These are phyloP conservation scores for Ambrosiella xylebori DNA, from an alignment of 2,329 filamentous ascomycete genomes.

Conservation along the genomic window DNA sequence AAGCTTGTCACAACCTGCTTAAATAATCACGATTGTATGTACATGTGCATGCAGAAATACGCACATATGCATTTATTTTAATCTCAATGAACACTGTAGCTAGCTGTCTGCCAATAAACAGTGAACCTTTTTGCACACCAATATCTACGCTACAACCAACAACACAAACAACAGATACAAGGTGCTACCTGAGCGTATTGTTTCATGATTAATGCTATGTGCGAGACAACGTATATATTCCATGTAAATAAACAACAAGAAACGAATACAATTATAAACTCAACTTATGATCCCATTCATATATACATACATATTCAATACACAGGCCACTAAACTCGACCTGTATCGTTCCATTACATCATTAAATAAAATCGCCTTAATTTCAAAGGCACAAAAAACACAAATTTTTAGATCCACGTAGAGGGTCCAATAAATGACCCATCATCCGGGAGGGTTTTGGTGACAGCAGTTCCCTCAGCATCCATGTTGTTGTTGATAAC, in stretches of 20 bases:
- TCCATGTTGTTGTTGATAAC: conserved; percentile 22
- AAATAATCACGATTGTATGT: too few species aligned
- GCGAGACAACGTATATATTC: too few species aligned
- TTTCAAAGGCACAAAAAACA: neutral
- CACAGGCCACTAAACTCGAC: neutral
- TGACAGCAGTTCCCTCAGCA: conserved; percentile 16
- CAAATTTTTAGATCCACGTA: conserved; percentile 14
- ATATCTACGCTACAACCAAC: too few species aligned
- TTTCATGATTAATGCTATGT: neutral
- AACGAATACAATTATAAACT: neutral
- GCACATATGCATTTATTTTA: too few species aligned
- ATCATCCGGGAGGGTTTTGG: conserved; percentile 17
- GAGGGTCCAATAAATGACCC: conserved; percentile 18
- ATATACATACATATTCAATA: neutral
- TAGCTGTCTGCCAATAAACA: too few species aligned
- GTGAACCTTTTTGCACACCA: too few species aligned
- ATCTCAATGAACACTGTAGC: too few species aligned
- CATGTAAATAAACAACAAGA: too few species aligned
- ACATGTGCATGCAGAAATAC: too few species aligned
- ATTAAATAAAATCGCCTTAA: neutral
- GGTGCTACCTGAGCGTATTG: neutral
- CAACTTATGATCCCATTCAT: neutral
- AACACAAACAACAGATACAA: too few species aligned
- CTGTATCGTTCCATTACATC: neutral
- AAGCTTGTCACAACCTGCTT: too few species aligned